Percentiles rank a stretch among this genome's conserved stretches.
phyloP scores from a whole-genome alignment of 164 flowering plant species.

The Kingdonia uniflora region DNA sequence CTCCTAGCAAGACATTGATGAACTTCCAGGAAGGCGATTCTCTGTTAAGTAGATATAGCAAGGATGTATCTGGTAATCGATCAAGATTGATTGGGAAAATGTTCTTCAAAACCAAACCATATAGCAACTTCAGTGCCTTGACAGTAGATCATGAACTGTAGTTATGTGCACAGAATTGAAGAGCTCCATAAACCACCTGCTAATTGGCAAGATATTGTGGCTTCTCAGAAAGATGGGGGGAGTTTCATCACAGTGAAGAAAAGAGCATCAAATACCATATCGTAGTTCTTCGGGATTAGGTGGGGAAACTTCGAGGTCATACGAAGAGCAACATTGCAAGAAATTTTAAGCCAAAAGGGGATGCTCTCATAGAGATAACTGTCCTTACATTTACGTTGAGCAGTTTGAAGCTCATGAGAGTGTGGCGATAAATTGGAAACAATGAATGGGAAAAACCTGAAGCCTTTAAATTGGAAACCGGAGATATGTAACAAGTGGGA shows the following conservation, averaged over 20 bases:
- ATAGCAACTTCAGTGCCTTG: slow-evolving; percentile 90
- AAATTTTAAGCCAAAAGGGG: slow-evolving; percentile 96
- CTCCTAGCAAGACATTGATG: slow-evolving; percentile 5
- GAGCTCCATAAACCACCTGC: slow-evolving; percentile 93
- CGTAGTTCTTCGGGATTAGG: slow-evolving; percentile 33
- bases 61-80: slow-evolving; percentile 26
- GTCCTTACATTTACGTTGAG: slow-evolving; percentile 93
- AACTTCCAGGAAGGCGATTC: slow-evolving; percentile 42
- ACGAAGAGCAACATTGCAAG: slow-evolving; percentile 95
- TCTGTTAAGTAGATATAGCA: slow-evolving; percentile 14
- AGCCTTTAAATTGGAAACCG: slow-evolving; percentile 98
- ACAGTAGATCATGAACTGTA: slow-evolving; percentile 88
- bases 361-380: slow-evolving; percentile 87
- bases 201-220: slow-evolving; percentile 96
- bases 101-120: slow-evolving; percentile 92
- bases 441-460: slow-evolving; percentile 43
- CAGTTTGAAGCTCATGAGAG: slow-evolving; percentile 85
- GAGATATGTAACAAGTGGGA: slow-evolving; percentile 99
- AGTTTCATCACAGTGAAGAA: slow-evolving; percentile 44
- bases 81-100: slow-evolving; percentile 85
- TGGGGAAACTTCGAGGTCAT: slow-evolving; percentile 69
- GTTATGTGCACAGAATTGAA: slow-evolving; percentile 87
- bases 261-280: slow-evolving; percentile 83
- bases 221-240: slow-evolving; percentile 58
- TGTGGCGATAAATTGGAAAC: slow-evolving; percentile 90